A percentile compares a stretch with the other conserved stretches of the same genome.
These are phyloP conservation scores for Schizophyllum commune DNA, from an alignment of 1,284 basidiomycete species.

Conservation along the genomic window DNA sequence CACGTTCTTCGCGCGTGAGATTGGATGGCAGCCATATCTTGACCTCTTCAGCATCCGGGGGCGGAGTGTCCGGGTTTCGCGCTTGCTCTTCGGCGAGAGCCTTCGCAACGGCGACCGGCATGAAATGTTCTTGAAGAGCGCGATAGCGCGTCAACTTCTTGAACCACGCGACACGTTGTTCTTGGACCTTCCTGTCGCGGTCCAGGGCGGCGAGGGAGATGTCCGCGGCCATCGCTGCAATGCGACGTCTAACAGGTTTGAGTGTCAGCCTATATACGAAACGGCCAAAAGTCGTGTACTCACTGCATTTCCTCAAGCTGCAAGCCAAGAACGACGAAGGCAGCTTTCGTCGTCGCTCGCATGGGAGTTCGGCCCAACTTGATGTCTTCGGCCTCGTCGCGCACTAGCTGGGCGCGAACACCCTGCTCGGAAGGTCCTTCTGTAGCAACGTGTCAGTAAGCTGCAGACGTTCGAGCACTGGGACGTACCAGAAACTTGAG, in stretches of 20 bases:
- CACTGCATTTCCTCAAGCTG: neutral
- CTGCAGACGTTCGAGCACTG: too few species aligned
- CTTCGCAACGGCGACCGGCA: neutral
- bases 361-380: neutral
- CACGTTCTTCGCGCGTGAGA: neutral
- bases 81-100: neutral
- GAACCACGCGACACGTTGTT: conserved; percentile 1
- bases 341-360: neutral
- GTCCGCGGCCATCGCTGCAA: too few species aligned
- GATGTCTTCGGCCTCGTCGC: neutral
- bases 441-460: too few species aligned
- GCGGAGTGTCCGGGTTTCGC: neutral
- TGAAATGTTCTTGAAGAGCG: conserved; percentile 4
- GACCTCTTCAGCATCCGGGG: conserved; percentile 2
- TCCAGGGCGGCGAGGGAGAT: neutral
- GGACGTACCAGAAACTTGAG: too few species aligned
- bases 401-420: neutral
- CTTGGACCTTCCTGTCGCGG: neutral
- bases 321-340: neutral
- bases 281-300: too few species aligned
- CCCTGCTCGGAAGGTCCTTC: neutral
- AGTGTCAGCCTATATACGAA: too few species aligned
- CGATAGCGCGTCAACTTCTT: conserved; percentile 5
- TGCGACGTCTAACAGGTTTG: too few species aligned
- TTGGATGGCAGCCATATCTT: neutral